phyloP scores from a whole-genome alignment of 2,329 filamentous ascomycete species.

The Thielaviopsis euricoi region DNA sequence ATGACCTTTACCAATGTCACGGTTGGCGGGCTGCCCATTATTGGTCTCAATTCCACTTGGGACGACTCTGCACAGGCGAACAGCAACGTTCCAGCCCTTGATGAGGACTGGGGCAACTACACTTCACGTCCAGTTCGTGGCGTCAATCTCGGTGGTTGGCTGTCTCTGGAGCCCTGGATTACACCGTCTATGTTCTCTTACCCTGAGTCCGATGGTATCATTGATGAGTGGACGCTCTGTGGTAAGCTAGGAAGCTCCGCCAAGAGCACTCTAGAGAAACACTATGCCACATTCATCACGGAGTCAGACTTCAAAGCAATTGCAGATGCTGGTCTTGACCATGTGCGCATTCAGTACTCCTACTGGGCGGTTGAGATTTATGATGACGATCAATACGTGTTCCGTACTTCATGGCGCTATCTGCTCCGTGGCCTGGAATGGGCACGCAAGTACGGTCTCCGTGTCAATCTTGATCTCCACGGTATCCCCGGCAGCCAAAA shows the following conservation, averaged over 20 bases:
- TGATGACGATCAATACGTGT: constrained; percentile 72
- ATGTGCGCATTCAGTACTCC: constrained; percentile 87
- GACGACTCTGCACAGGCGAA: constrained; percentile 71
- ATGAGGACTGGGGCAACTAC: constrained; percentile 62
- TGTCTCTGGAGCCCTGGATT: constrained; percentile 88
- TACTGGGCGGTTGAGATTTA: constrained; percentile 91
- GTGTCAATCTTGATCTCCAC: constrained; percentile 86
- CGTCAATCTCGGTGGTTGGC: constrained; percentile 87
- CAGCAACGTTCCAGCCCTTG: constrained; percentile 59
- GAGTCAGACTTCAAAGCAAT: constrained; percentile 77
- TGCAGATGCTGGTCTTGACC: constrained; percentile 73
- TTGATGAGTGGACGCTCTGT: constrained; percentile 79
- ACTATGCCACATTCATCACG: constrained; percentile 80
- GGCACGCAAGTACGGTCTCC: constrained; percentile 77
- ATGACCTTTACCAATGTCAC: constrained; percentile 76
- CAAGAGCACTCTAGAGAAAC: constrained; percentile 58
- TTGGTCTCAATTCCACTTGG: constrained; percentile 75
- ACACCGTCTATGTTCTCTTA: constrained; percentile 75
- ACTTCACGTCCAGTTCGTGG: constrained; percentile 65
- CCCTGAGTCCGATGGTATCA: constrained; percentile 45
- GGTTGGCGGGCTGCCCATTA: constrained; percentile 75
- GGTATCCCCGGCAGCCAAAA: constrained; percentile 88
- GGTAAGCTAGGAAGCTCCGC: constrained; percentile 50
- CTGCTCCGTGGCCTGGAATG: constrained; percentile 86
- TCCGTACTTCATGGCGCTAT: constrained; percentile 81